Percentiles rank a stretch among this genome's conserved stretches.
Conservation (phyloP, 1,284 basidiomycete species). For the Rhodotorula sp. region DNA sequence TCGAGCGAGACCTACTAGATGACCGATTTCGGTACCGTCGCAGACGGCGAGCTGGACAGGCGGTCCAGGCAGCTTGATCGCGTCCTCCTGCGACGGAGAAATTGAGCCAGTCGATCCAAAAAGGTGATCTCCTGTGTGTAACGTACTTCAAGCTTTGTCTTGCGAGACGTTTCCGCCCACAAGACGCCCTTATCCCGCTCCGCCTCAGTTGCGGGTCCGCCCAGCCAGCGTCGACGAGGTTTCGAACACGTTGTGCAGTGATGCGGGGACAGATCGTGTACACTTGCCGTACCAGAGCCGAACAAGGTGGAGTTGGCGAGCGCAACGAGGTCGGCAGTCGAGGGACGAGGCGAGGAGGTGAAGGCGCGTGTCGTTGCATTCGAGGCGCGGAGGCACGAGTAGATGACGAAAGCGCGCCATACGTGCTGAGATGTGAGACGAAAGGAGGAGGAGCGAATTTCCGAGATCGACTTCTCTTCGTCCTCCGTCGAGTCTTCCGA, state of each 20-base stretch:
- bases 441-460: background rate
- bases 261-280: slow-evolving; percentile 4
- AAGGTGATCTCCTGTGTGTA: too few species aligned
- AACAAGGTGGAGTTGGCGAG: slow-evolving; percentile 21
- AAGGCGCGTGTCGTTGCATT: background rate
- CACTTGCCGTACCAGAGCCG: background rate
- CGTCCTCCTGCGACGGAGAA: too few species aligned
- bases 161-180: slow-evolving; percentile 2
- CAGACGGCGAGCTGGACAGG: slow-evolving; percentile 26
- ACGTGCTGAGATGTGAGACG: slow-evolving; percentile 6
- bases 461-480: background rate
- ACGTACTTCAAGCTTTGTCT: background rate
- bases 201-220: background rate
- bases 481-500: background rate
- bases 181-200: slow-evolving; percentile 9
- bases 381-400: background rate
- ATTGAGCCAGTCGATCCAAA: background rate
- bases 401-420: slow-evolving; percentile 21
- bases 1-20: slow-evolving; percentile 5
- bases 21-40: slow-evolving; percentile 30
- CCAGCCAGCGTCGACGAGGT: background rate
- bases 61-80: background rate
- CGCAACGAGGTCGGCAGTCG: slow-evolving; percentile 8
- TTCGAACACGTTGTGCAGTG: slow-evolving; percentile 7
- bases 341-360: background rate